These are phyloP conservation scores for Globisporangium cylindrosporum DNA, from an alignment of 352 stramenopile species.

Conservation along the genomic window DNA sequence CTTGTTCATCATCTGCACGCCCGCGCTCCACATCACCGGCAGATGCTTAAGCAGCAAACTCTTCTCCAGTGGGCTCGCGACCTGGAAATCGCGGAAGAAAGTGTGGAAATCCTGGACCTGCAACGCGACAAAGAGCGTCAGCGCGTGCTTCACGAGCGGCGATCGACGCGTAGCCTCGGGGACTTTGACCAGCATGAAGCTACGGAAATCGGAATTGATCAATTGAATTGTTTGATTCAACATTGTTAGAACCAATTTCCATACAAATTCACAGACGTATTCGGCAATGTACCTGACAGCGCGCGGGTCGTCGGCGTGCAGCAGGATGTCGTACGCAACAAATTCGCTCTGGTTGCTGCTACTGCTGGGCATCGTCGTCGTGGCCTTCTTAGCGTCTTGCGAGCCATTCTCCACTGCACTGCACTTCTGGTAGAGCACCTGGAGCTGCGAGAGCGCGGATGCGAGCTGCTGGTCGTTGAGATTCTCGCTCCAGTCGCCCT, in stretches of 20 bases:
- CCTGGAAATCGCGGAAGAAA: conserved; percentile 27
- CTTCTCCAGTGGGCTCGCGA: conserved; percentile 38
- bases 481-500: conserved; percentile 60
- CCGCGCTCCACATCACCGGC: conserved; percentile 30
- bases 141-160: conserved; percentile 29
- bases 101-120: conserved; percentile 42
- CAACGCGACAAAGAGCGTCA: conserved; percentile 50
- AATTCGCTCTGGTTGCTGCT: conserved; percentile 28
- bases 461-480: conserved; percentile 69
- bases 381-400: background rate
- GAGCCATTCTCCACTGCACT: conserved; percentile 6
- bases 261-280: background rate
- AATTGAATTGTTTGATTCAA: background rate
- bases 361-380: background rate
- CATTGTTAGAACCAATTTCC: conserved; percentile 1
- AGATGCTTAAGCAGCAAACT: conserved; percentile 39
- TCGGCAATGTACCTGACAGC: conserved; percentile 27
- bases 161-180: conserved; percentile 19
- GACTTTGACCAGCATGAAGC: conserved; percentile 36
- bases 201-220: background rate
- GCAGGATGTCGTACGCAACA: conserved; percentile 51
- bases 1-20: conserved; percentile 56
- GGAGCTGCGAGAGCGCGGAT: conserved; percentile 56
- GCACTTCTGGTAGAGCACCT: conserved; percentile 30
- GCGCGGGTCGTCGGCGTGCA: conserved; percentile 50